Percentiles rank a stretch among this genome's conserved stretches.
phyloP scores from a whole-genome alignment of 305 asterid genomes.

The Solanum hybrid region DNA sequence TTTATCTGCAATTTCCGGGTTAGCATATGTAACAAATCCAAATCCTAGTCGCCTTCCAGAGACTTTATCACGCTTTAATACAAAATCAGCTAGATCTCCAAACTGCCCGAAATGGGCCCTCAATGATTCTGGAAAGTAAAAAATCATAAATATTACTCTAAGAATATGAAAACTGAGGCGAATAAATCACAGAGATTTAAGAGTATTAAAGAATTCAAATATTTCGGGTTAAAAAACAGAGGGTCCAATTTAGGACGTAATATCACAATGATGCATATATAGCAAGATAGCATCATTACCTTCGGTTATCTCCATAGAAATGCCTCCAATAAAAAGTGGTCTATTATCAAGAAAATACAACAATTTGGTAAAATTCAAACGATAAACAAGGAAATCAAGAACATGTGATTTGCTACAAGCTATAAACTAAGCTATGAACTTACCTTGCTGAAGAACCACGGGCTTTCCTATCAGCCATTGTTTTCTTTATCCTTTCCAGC shows the following conservation, averaged over 20 bases:
- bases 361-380: background rate
- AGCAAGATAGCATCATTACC: slow-evolving; percentile 25
- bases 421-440: slow-evolving; percentile 52
- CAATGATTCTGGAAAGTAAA: slow-evolving; percentile 55
- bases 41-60: slow-evolving; percentile 81
- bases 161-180: background rate
- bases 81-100: slow-evolving; percentile 83
- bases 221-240: background rate
- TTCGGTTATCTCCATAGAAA: slow-evolving; percentile 96
- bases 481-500: background rate
- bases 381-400: background rate
- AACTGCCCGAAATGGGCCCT: slow-evolving; percentile 68
- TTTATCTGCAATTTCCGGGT: slow-evolving; percentile 64
- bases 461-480: slow-evolving; percentile 26
- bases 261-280: background rate
- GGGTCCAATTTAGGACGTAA: background rate
- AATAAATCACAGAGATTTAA: background rate
- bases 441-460: slow-evolving; percentile 88
- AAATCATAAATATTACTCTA: background rate
- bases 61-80: slow-evolving; percentile 65
- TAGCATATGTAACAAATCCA: slow-evolving; percentile 84
- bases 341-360: slow-evolving; percentile 27
- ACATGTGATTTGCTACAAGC: slow-evolving; percentile 9
- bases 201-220: background rate
- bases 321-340: slow-evolving; percentile 97